Evolutionary conservation across 2,329 filamentous ascomycete genomes (phyloP).

Genomic region (Calonectria henricotiae): DNA sequence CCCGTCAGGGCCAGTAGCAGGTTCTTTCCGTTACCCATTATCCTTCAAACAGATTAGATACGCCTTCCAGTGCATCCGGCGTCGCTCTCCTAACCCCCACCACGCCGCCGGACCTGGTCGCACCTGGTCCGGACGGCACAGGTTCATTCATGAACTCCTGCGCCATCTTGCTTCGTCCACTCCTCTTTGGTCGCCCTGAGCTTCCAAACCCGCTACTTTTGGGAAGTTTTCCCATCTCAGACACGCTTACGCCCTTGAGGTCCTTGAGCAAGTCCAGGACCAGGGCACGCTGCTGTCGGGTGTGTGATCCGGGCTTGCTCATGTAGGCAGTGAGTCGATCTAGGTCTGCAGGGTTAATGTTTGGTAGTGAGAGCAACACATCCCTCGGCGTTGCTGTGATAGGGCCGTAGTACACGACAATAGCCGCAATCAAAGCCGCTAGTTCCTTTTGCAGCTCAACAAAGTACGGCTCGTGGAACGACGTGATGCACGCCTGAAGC

Average conservation of each 20-base stretch:
- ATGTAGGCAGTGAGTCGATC: slow-evolving; percentile 76
- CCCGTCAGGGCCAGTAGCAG: slow-evolving; percentile 3
- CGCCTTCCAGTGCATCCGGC: slow-evolving; percentile 70
- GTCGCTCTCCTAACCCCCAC: slow-evolving; percentile 57
- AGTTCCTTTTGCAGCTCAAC: slow-evolving; percentile 96
- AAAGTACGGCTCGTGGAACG: slow-evolving; percentile 95
- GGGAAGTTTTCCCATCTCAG: slow-evolving; percentile 90
- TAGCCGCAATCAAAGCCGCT: slow-evolving; percentile 87
- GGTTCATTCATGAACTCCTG: slow-evolving; percentile 77
- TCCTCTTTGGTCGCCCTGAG: slow-evolving; percentile 51
- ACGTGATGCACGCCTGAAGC: slow-evolving; percentile 90
- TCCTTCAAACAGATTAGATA: slow-evolving; percentile 68
- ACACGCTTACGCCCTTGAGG: slow-evolving; percentile 91
- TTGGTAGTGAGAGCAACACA: slow-evolving; percentile 86
- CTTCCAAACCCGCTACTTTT: slow-evolving; percentile 65
- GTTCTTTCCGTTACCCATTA: slow-evolving; percentile 40
- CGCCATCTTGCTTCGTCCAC: slow-evolving; percentile 68
- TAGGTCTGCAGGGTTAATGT: slow-evolving; percentile 80
- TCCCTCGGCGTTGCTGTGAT: slow-evolving; percentile 80
- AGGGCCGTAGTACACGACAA: slow-evolving; percentile 83
- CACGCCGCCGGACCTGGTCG: slow-evolving; percentile 52
- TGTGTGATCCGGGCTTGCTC: slow-evolving; percentile 71
- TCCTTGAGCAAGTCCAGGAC: slow-evolving; percentile 90
- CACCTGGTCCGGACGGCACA: slow-evolving; percentile 50
- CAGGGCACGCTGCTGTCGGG: slow-evolving; percentile 85